These are phyloP conservation scores for Silene vulgaris DNA, from an alignment of 179 eudicot species.

Conservation along the genomic window DNA sequence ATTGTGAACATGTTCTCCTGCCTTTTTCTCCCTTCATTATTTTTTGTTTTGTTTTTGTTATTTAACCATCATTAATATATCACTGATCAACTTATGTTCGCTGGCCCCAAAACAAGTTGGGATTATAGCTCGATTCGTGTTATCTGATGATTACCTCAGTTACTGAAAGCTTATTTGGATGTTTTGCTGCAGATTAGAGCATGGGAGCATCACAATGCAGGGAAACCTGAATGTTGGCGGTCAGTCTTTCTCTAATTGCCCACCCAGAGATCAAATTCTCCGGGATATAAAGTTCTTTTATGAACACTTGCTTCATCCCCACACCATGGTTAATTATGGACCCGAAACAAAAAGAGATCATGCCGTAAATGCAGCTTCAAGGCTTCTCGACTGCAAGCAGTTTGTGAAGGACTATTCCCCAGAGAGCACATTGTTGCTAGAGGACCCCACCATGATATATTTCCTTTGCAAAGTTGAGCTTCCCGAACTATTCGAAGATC, in stretches of 20 bases:
- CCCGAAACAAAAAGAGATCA: slow-evolving; percentile 35
- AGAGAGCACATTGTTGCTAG: slow-evolving; percentile 24
- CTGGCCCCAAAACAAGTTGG: no score
- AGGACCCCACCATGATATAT: slow-evolving; percentile 28
- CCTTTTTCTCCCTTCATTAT: background rate
- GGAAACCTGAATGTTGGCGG: slow-evolving; percentile 19
- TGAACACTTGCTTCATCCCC: slow-evolving; percentile 59
- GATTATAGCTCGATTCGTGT: background rate
- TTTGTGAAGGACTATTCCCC: slow-evolving; percentile 72
- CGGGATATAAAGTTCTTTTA: slow-evolving; percentile 62
- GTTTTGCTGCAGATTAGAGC: slow-evolving; percentile 52
- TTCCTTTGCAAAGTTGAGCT: slow-evolving; percentile 57
- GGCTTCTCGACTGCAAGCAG: slow-evolving; percentile 88
- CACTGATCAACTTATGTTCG: no score
- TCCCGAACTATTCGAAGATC: slow-evolving; percentile 39
- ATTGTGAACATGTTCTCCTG: background rate
- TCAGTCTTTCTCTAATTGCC: slow-evolving; percentile 26
- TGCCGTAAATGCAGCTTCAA: slow-evolving; percentile 49
- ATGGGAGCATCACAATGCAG: slow-evolving; percentile 24
- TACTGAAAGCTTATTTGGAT: background rate
- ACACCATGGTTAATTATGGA: slow-evolving; percentile 42
- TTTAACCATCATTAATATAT: no score
- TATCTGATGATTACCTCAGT: background rate
- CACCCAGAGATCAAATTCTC: slow-evolving; percentile 50
- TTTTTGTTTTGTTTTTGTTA: no score